Base-by-base conservation (phyloP, 768 basidiomycete species). In the Coprinellus micaceus region DNA sequence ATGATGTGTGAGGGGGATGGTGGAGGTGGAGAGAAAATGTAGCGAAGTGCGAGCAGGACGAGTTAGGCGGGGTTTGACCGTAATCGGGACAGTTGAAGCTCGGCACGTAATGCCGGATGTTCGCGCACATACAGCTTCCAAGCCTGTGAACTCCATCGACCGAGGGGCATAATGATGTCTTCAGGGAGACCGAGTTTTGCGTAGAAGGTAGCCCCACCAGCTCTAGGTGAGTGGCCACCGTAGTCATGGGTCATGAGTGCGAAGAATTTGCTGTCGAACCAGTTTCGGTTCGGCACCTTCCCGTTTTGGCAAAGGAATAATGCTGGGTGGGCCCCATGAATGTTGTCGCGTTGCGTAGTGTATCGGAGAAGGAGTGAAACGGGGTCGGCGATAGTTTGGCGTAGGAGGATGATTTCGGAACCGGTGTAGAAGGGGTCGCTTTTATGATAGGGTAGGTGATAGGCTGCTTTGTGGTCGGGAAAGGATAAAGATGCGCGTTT, bases 361-460 rank as follows among this genome's bases (percentile, higher is more conserved):
- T 68, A 68, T 6, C 53, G 10, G 7, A 28, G 36, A 1, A 68
- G 47, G 2, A 69, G 59, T 1, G 36, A 19, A 9, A 69, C 60
- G 0, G 58, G 45, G 59, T 66, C 52, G 10, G 62, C 64, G 36
- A 65, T 46, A 1, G 60, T 53, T 49, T 66, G 63, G 1, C 15
- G 6, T 3, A 59, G 54, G 17, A 68, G 57, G 0, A 68, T 52
- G 29, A 69, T 58, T 26, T 66, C 59, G 1, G 66, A 64, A 0
- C 69, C 68, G 0, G 48, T 59, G 37, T 63, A 69, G 52, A 71
- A 69, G 7, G 60, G 63, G 50, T 71, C 61, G 2, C 55, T 52
- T 43, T 71, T 71, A 50, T 71, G 67, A 48, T 71, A 71, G 5
- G 66, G 68, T 0, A 71, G 59, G 26, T 53, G 61, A 52, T 69